A percentile compares a stretch with the other conserved stretches of the same genome.
These are phyloP conservation scores for Nothophytophthora sp. DNA, from an alignment of 352 stramenopile genomes.

Conservation along the genomic window DNA sequence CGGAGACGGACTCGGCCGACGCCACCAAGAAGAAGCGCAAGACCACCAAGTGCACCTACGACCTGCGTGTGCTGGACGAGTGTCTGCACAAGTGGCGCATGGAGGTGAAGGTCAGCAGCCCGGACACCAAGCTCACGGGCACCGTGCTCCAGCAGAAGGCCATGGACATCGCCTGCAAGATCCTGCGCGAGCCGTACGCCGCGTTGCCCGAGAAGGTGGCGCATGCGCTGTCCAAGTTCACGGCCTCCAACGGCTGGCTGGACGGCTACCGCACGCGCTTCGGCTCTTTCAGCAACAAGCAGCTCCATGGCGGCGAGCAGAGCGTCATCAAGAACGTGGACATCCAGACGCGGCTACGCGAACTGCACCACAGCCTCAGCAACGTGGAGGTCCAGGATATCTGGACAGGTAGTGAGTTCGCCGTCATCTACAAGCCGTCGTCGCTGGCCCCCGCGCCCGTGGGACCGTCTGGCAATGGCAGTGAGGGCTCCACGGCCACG, in stretches of 20 bases:
- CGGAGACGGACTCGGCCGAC: conserved; percentile 86
- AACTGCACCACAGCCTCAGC: conserved; percentile 72
- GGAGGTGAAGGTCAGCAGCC: conserved; percentile 80
- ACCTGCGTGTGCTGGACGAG: conserved; percentile 80
- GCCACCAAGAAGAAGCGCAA: conserved; percentile 87
- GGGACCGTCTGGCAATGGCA: conserved; percentile 1
- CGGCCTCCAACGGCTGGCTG: conserved; percentile 83
- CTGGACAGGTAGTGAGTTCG: conserved; percentile 81
- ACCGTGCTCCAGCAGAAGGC: conserved; percentile 82
- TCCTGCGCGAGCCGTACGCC: conserved; percentile 68
- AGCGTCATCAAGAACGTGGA: conserved; percentile 86
- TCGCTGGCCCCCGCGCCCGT: conserved; percentile 3
- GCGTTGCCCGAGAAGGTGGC: conserved; percentile 73
- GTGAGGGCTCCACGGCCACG: background rate
- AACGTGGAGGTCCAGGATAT: conserved; percentile 74
- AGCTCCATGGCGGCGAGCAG: conserved; percentile 38
- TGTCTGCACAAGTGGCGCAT: conserved; percentile 89
- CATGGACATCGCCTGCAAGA: conserved; percentile 82
- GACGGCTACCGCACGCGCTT: conserved; percentile 86
- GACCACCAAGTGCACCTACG: conserved; percentile 85
- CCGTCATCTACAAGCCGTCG: conserved; percentile 56
- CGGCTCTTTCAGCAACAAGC: conserved; percentile 81
- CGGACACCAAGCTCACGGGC: conserved; percentile 79
- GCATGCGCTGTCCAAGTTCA: conserved; percentile 76
- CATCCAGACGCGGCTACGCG: conserved; percentile 80